Evolutionary conservation across 768 basidiomycete species (phyloP).

Genomic region (Xerocomus spinulosus): DNA sequence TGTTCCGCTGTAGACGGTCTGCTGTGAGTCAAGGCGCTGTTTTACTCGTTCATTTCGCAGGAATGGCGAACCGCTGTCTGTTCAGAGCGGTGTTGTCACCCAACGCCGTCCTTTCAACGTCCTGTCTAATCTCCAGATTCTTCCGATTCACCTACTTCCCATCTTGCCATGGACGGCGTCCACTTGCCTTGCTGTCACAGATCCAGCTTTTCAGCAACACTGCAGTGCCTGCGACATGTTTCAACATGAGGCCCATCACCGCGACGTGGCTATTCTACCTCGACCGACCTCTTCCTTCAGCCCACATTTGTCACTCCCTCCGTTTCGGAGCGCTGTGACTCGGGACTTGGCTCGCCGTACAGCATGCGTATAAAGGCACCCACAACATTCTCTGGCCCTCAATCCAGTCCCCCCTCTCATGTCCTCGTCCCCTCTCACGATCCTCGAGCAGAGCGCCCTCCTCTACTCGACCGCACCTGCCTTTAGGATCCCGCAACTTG

Average conservation of each 20-base stretch:
- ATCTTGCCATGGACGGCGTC: conserved; percentile 23
- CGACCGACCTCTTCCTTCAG: conserved; percentile 25
- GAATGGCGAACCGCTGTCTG: conserved; percentile 18
- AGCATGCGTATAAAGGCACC: conserved; percentile 31
- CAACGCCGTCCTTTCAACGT: conserved; percentile 12
- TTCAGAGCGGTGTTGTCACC: conserved; percentile 19
- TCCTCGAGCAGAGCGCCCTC: conserved; percentile 54
- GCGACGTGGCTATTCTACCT: conserved; percentile 31
- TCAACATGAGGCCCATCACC: conserved; percentile 32
- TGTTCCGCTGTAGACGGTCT: conserved; percentile 22
- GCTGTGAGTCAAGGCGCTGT: conserved; percentile 19
- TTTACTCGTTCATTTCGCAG: conserved; percentile 22
- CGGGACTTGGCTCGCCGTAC: conserved; percentile 13
- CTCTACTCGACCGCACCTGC: conserved; percentile 47
- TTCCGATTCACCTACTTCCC: conserved; percentile 14
- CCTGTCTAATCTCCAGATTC: conserved; percentile 19
- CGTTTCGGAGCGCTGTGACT: conserved; percentile 27
- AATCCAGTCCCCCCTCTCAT: conserved; percentile 16
- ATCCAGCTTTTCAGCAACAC: conserved; percentile 23
- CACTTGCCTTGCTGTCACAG: conserved; percentile 25
- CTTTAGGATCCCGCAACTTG: conserved; percentile 55
- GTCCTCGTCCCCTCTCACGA: conserved; percentile 52
- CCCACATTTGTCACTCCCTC: conserved; percentile 27
- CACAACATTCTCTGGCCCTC: conserved; percentile 1
- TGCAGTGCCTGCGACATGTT: conserved; percentile 35